Base-by-base conservation (phyloP, 1,284 basidiomycete species). In the Pseudozyma pruni region DNA sequence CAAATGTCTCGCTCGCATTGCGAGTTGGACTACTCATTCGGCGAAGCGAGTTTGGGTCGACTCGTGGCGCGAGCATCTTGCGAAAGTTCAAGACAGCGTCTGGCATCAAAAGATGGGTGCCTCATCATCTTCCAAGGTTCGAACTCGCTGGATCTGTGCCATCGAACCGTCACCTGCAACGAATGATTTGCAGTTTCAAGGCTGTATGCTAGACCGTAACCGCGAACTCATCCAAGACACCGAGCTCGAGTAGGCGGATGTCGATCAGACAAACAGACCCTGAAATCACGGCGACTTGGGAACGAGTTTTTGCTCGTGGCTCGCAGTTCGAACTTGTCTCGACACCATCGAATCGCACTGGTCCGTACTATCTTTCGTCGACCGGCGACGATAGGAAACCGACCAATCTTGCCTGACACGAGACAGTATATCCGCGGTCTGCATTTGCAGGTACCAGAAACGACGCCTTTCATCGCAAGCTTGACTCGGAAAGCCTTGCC, bases 211-310 rank as follows among this genome's bases (percentile, higher is more conserved):
- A n/a, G n/a, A n/a, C n/a, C n/a, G n/a, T n/a, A n/a, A n/a, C n/a
- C n/a, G n/a, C n/a, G n/a, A n/a, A n/a, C n/a, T n/a, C n/a, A n/a
- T n/a, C n/a, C n/a, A n/a, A n/a, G n/a, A n/a, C n/a, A n/a, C n/a
- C n/a, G n/a, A n/a, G n/a, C n/a, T n/a, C 41, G 25, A 5, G 17
- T 29, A 5, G 23, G 16, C 27, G 13, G 4, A 3, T 17, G 10
- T 22, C 25, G 14, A 29, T 22, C 16, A n/a, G 20, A 45, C 43
- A 45, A 45, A 45, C 43, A 46, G 34, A 46, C 23, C 44, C 44
- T 46, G 34, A 37, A 37, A 25, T 46, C 32, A 23, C 44, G 34
- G 44, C 34, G 44, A 35, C 44, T 27, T 27, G 11, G 27, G 27
- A 29, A 29, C 6, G 10, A 19, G 17, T 29, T 19, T 42, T 17